Base-by-base conservation (phyloP, 306 rosid species). In the Gillenia trifoliata region DNA sequence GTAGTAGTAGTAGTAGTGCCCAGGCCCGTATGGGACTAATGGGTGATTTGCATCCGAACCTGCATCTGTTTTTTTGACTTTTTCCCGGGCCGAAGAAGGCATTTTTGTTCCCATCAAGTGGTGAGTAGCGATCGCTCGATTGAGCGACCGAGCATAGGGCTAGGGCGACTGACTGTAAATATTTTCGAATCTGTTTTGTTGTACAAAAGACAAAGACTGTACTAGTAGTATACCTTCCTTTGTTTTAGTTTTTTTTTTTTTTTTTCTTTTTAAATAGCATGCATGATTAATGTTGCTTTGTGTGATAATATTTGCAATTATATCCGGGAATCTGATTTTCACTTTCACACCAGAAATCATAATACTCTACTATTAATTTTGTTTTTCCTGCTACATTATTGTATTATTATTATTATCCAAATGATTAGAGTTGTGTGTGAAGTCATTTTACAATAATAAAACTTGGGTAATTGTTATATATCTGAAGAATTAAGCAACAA, bases 71-170 rank as follows among this genome's bases (percentile, higher is more conserved):
- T 13, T 45, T 43, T 45, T 45, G 4, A 1, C 0, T 38, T 38
- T 2, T 7, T 45, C 50, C 71, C 41, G 50, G 65, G 81, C 70
- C 63, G 47, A 61, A 6, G 34, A 45, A 72, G 66, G 78, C 78
- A 83, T 75, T 79, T 83, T 76, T 60, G 83, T 75, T 77, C 73
- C 68, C 83, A 66, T 41, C 41, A 56, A 75, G 28, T 64, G 60
- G 74, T 43, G 41, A 76, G 64, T 5, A 26, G 64, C 64, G 20
- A 49, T 30, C 28, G 20, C 13, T 30, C 28, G 31, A 29, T 1
- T 3, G 31, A 36, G 40, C 40, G 26, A 74, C 79, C 59, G 54
- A 43, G 66, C 68, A 31, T n/a, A 56, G 43, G 74, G 66, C 65
- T 56, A 56, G 30, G 34, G 64, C 19, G 47, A 47, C 60, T 55